These are phyloP conservation scores for Metschnikowia bowlesiae DNA, from an alignment of 805 yeast genomes.

Conservation along the genomic window DNA sequence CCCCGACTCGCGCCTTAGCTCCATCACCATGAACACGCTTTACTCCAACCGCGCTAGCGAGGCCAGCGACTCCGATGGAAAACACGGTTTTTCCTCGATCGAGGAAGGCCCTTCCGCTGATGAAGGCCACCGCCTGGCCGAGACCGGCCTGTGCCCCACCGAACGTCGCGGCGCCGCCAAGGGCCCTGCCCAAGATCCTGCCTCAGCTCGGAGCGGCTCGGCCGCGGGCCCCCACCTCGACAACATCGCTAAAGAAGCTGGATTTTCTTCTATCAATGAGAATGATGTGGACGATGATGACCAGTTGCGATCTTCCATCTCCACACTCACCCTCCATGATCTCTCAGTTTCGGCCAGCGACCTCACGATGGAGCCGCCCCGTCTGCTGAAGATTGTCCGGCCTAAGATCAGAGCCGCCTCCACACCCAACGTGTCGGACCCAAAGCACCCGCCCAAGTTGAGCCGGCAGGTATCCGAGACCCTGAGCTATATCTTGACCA, in stretches of 20 bases:
- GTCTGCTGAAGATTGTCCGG: slow-evolving; percentile 1
- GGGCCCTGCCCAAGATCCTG: too few relatives aligned
- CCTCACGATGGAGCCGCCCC: slow-evolving; percentile 2
- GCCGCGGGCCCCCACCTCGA: too few relatives aligned
- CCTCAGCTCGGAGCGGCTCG: too few relatives aligned
- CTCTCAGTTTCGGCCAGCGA: neutral
- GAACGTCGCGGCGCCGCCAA: neutral
- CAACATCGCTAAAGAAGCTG: neutral
- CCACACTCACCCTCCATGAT: slow-evolving; percentile 18
- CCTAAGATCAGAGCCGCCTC: slow-evolving; percentile 16
- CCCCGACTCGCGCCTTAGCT: slow-evolving; percentile 35
- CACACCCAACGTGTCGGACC: slow-evolving; percentile 11
- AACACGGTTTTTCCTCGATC: slow-evolving; percentile 1
- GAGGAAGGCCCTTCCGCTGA: neutral
- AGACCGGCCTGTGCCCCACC: too few relatives aligned
- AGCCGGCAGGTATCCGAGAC: slow-evolving; percentile 10
- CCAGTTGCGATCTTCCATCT: slow-evolving; percentile 16
- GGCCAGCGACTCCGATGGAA: slow-evolving; percentile 1
- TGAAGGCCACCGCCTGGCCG: too few relatives aligned
- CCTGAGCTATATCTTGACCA: slow-evolving; percentile 21
- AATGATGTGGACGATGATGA: slow-evolving; percentile 4
- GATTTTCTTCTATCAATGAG: slow-evolving; percentile 1
- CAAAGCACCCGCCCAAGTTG: slow-evolving; percentile 3
- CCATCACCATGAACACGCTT: slow-evolving; percentile 29
- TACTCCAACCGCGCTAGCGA: slow-evolving; percentile 12